Evolutionary conservation across 345 rosid genomes (phyloP).

Genomic region (Mangifera indica): DNA sequence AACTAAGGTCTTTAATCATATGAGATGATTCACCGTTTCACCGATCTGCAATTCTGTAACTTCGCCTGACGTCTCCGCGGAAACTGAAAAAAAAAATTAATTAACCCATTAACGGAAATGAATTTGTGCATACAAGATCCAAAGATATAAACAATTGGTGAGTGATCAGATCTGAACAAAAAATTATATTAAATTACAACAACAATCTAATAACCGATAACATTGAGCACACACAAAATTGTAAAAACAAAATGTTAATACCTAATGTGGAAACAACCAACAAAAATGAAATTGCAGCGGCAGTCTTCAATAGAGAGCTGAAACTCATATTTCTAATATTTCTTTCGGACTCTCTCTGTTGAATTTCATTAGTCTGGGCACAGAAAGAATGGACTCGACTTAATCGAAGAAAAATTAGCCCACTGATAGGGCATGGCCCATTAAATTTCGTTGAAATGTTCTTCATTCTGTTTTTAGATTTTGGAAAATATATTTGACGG

Average conservation of each 20-base stretch:
- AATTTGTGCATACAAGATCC: too few relatives aligned
- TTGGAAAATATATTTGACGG: too few relatives aligned
- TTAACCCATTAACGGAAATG: not conserved
- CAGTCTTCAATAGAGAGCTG: constrained; percentile 30
- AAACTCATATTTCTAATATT: constrained; percentile 21
- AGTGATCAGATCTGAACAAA: too few relatives aligned
- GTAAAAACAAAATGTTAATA: not conserved
- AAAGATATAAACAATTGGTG: too few relatives aligned
- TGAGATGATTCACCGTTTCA: constrained; percentile 51
- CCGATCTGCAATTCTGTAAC: constrained; percentile 90
- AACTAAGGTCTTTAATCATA: too few relatives aligned
- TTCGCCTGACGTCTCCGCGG: constrained; percentile 67
- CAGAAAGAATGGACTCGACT: too few relatives aligned
- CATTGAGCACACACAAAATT: not conserved
- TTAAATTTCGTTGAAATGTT: too few relatives aligned
- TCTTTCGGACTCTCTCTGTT: not conserved
- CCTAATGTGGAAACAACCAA: constrained; percentile 36
- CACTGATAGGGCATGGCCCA: too few relatives aligned
- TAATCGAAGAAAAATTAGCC: too few relatives aligned
- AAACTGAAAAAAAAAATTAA: constrained; percentile 33
- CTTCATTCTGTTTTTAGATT: too few relatives aligned
- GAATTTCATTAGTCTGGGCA: too few relatives aligned
- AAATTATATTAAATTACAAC: not conserved
- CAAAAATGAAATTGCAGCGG: constrained; percentile 29
- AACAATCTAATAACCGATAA: not conserved